Percentiles rank a stretch among this genome's conserved stretches.
These are phyloP conservation scores for Kodamaea jinghongensis DNA, from an alignment of 805 yeast species.

Conservation along the genomic window DNA sequence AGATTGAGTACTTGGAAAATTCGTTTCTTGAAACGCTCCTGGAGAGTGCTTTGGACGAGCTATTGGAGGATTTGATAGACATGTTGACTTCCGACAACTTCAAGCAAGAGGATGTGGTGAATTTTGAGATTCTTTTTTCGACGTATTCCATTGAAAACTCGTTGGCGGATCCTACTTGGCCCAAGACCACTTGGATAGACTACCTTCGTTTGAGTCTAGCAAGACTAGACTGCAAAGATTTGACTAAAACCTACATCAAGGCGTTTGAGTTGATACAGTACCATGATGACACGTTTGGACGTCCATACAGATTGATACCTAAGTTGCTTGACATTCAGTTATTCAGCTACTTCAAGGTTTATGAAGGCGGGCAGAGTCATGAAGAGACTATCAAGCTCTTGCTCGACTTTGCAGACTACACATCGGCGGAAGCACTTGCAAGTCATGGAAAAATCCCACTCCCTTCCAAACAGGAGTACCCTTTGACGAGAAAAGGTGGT, in stretches of 20 bases:
- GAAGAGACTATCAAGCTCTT: slow-evolving; percentile 7
- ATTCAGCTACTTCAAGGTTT: slow-evolving; percentile 1
- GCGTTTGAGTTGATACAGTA: slow-evolving; percentile 29
- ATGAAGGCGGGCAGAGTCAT: background rate
- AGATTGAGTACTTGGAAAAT: slow-evolving; percentile 36
- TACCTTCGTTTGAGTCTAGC: slow-evolving; percentile 25
- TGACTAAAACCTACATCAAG: slow-evolving; percentile 30
- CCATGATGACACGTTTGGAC: slow-evolving; percentile 1
- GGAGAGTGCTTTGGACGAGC: slow-evolving; percentile 20
- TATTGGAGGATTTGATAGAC: slow-evolving; percentile 24
- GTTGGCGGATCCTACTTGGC: slow-evolving; percentile 31
- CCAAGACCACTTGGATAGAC: slow-evolving; percentile 38
- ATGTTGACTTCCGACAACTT: slow-evolving; percentile 15
- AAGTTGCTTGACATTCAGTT: background rate
- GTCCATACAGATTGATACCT: background rate
- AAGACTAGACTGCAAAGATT: slow-evolving; percentile 26
- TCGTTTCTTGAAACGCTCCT: slow-evolving; percentile 17
- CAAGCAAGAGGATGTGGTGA: slow-evolving; percentile 18
- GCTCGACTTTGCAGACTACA: slow-evolving; percentile 27
- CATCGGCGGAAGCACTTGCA: slow-evolving; percentile 33
- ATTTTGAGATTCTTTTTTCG: slow-evolving; percentile 24
- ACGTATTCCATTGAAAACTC: slow-evolving; percentile 31
- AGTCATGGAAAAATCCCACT: slow-evolving; percentile 19
- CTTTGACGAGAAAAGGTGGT: background rate
- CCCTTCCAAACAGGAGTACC: background rate